Conservation (phyloP, 768 basidiomycete genomes). For the Tephrocybe sp. region DNA sequence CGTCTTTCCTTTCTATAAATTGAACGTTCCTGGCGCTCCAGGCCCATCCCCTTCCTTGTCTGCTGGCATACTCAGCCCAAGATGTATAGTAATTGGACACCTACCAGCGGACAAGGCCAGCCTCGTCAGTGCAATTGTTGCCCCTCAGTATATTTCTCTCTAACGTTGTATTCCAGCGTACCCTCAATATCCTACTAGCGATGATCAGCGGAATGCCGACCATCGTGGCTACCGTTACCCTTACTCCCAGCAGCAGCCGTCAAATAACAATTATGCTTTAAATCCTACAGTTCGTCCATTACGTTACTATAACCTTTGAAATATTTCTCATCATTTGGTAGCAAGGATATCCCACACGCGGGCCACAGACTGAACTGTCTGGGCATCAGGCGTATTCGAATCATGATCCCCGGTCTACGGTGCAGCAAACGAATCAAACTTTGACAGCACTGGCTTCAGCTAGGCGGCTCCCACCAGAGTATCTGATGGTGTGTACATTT, state of each 20-base stretch:
- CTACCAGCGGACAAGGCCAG: slow-evolving; percentile 11
- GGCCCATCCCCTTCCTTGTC: not conserved
- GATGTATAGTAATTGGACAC: slow-evolving; percentile 18
- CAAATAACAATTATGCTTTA: slow-evolving; percentile 7
- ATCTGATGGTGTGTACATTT: slow-evolving; percentile 12
- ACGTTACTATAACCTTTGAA: not conserved
- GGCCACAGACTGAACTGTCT: not conserved
- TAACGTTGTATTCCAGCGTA: slow-evolving; percentile 6
- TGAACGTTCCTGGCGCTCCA: not conserved
- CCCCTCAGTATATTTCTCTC: not conserved
- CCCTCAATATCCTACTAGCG: slow-evolving; percentile 3
- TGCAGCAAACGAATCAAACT: slow-evolving; percentile 23
- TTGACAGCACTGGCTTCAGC: slow-evolving; percentile 20
- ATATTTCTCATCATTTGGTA: slow-evolving; percentile 5
- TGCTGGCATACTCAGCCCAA: not conserved
- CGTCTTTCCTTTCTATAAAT: slow-evolving; percentile 11
- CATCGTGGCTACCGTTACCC: slow-evolving; percentile 2
- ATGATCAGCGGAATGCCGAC: slow-evolving; percentile 5
- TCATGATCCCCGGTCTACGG: slow-evolving; percentile 18
- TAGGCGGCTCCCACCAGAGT: slow-evolving; percentile 18
- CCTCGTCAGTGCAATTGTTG: not conserved
- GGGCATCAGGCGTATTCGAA: slow-evolving; percentile 8
- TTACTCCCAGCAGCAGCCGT: not conserved
- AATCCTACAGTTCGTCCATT: slow-evolving; percentile 11
- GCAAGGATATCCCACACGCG: slow-evolving; percentile 3